Conservation (phyloP, 192 early-diverging fungal genomes). For the Lunasporangiospora selenospora region DNA sequence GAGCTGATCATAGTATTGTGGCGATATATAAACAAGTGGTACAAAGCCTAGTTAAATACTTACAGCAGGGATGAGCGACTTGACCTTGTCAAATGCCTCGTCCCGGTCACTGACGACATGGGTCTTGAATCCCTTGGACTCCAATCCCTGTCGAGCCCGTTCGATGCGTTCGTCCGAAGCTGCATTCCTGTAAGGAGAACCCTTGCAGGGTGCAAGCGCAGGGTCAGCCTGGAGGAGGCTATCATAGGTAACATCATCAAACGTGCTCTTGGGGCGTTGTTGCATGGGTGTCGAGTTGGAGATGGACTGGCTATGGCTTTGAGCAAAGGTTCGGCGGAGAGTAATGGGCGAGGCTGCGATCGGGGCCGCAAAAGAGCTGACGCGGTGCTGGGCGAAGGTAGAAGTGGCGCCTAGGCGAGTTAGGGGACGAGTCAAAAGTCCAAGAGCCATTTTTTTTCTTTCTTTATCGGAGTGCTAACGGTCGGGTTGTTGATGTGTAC, state of each 20-base stretch:
- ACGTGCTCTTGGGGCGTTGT: conserved; percentile 16
- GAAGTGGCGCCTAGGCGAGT: neutral
- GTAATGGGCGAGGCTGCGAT: neutral
- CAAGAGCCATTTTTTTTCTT: neutral
- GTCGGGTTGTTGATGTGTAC: no score
- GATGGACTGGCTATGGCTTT: neutral
- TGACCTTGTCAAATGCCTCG: conserved; percentile 24
- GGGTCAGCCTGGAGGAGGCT: neutral
- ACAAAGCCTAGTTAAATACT: neutral
- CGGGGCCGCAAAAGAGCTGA: neutral
- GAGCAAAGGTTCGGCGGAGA: neutral
- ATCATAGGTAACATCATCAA: conserved; percentile 10
- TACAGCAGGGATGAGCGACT: conserved; percentile 25
- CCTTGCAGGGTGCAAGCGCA: neutral
- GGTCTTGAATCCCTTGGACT: conserved; percentile 20
- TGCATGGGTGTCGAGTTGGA: neutral
- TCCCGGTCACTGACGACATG: conserved; percentile 18
- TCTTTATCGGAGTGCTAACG: no score
- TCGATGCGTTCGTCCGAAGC: conserved; percentile 4
- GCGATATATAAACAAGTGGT: neutral
- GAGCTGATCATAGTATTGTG: neutral
- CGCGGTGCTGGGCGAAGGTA: no score
- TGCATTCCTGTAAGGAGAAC: neutral
- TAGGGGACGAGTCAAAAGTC: neutral
- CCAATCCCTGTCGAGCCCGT: conserved; percentile 14